Evolutionary conservation across 441 rosid species (phyloP), one percentile per base, ranked within the genome.

Genomic region (Adansonia madagascariensis): DNA sequence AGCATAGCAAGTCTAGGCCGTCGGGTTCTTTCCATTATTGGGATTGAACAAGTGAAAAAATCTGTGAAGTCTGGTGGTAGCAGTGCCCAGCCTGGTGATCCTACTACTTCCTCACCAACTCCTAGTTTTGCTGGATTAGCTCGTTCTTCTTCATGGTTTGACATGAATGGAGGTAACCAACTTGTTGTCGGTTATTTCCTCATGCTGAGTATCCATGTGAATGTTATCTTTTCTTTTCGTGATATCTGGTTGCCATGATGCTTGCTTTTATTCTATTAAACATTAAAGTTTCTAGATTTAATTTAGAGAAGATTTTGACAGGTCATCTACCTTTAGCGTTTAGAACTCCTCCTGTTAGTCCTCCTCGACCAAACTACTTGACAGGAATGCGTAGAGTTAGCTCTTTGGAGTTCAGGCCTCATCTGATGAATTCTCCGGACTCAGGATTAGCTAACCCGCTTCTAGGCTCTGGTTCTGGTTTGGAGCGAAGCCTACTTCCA

Each of bases 301-400:
- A 79, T 81, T 63, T 77, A 53, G 55, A 43, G 71, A 66, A 84
- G 76, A 78, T 82, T 39, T 83, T 82, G 71, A 69, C 90, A 96
- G 99, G 98, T 86, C 97, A 88, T 80, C 81, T 91, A 55, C 92
- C 97, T 73, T 81, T 89, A 76, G 89, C 91, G 71, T 96, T 96
- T 85, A 91, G 99, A 86, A 96, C 99, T 84, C 99, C 99, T 77
- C 99, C 98, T 56, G 99, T 96, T 74, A 94, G 99, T 80, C 99
- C 99, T 79, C 98, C 99, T 68, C 91, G 95, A 61, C 86, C 87
- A 80, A 96, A 84, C 86, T 88, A 85, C 83, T 82, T 96, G 68
- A 80, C 94, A 72, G 93, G 97, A 79, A 91, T 94, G 78, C 92
- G 98, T 75, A 91, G 98, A 84, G 99, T 94, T 84, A 91, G 86